Evolutionary conservation across 495 filamentous ascomycete genomes (phyloP).

Genomic region (Penicillium alfredii): DNA sequence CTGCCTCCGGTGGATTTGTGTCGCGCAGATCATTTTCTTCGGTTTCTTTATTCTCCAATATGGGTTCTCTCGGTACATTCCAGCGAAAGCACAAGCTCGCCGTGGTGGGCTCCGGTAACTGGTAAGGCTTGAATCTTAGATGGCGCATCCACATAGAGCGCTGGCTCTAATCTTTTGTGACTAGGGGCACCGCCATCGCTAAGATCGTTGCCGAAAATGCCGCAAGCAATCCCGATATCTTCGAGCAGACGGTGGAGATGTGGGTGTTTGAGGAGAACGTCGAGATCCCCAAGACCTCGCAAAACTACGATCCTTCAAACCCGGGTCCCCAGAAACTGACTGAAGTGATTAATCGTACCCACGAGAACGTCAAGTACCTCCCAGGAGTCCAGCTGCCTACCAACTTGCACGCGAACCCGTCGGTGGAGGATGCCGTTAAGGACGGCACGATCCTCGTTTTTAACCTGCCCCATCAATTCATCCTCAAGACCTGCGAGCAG

Average conservation of each 20-base stretch:
- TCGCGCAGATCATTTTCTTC: slow-evolving; percentile 21
- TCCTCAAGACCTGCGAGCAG: slow-evolving; percentile 75
- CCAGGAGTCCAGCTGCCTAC: slow-evolving; percentile 73
- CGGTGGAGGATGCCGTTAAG: slow-evolving; percentile 71
- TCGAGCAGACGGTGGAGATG: slow-evolving; percentile 90
- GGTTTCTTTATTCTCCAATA: slow-evolving; percentile 16
- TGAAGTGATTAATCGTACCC: slow-evolving; percentile 77
- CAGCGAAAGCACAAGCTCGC: slow-evolving; percentile 86
- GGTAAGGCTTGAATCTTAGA: slow-evolving; percentile 46
- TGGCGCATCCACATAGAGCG: not conserved
- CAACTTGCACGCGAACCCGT: slow-evolving; percentile 88
- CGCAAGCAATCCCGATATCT: slow-evolving; percentile 64
- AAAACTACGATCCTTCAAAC: slow-evolving; percentile 51
- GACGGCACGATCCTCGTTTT: slow-evolving; percentile 86
- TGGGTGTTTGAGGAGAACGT: slow-evolving; percentile 93
- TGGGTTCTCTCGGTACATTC: slow-evolving; percentile 40
- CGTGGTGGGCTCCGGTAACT: slow-evolving; percentile 94
- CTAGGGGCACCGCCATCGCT: slow-evolving; percentile 91
- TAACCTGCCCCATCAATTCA: slow-evolving; percentile 98
- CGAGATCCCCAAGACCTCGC: slow-evolving; percentile 57
- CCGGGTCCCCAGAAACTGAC: slow-evolving; percentile 78
- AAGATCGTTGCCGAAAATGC: slow-evolving; percentile 97
- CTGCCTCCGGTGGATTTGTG: slow-evolving; percentile 5
- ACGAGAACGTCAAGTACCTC: slow-evolving; percentile 98
- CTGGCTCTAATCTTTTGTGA: slow-evolving; percentile 6